Base-by-base conservation (phyloP, 1,284 basidiomycete genomes). In the Cutaneotrichosporon sp. region DNA sequence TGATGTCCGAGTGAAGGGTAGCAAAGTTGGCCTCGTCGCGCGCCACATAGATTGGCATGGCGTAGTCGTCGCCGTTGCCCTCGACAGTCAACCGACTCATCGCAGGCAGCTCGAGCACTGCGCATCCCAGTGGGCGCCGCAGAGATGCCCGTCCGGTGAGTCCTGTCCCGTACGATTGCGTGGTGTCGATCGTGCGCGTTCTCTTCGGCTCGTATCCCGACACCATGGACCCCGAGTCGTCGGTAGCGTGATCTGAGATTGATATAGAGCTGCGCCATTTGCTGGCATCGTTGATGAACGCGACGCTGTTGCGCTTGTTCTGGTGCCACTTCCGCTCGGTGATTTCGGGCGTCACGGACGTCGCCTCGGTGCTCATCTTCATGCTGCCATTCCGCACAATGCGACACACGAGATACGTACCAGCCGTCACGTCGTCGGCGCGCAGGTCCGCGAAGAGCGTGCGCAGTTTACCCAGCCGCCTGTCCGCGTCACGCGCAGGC, bases 1-100 rank as follows among this genome's bases (percentile, higher is more conserved):
- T 91, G 76, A 99, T 91, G 77, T 94, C 93, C 79, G 97, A 92
- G 79, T 98, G 96, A 50, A 98, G 84, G 81, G 90, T 96, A 8
- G 92, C 92, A 76, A 97, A 97, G 21, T 88, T 85, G 1, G 87
- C 85, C 77, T 98, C 96, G 72, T 90, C 90, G 9, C 84, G 84
- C 0, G 96, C 90, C 0, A 89, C 85, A 71, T 87, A 96, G 65
- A 98, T 97, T 0, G 90, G 90, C 89, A 98, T 94, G 4, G 86
- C 86, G 71, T 92, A 85, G 58, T 91, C 90, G 1, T 83, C 80
- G 4, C 83, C 83, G 82, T 87, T 87, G 68, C 66, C 64, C 10
- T 76, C 75, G 6, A 52, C 64, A 6, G 75, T 66, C 34, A 79
- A 52, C 32, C 87, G 87, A 69, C 82, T 85, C 67, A 97, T 81